Evolutionary conservation across 164 flowering plant genomes (phyloP), one percentile per base, ranked within the genome.

Genomic region (Vitis rotundifolia): DNA sequence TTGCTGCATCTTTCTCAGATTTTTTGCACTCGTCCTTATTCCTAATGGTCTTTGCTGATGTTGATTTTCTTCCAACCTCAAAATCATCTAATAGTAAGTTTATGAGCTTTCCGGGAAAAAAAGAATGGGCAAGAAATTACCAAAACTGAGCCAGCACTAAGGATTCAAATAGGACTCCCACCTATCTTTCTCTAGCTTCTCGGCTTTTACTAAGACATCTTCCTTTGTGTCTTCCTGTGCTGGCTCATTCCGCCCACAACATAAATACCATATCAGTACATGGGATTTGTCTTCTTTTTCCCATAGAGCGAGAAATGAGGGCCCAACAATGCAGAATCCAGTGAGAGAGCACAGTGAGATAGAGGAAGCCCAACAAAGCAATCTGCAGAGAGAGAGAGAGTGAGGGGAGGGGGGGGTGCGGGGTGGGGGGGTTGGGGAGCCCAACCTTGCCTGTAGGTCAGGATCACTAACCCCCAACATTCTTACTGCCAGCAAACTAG

Each of bases 401-500:
- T 0, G 8, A 7, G 16, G 0, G 44, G 9, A 28, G 11, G n/a
- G n/a, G n/a, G n/a, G n/a, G n/a, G n/a, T n/a, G n/a, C n/a, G n/a
- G n/a, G 0, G 26, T 1, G 22, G 0, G 26, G 26, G 26, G 1
- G n/a, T n/a, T n/a, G 26, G 26, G 26, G 26, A 1, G 26, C 26
- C 26, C n/a, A 12, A 79, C 82, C 78, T 76, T 3, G 75, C 66
- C 28, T 58, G 22, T 7, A 79, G 68, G 12, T 79, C 77, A 18
- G 67, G 16, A 71, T 76, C 76, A 9, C 61, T 67, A 61, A 65
- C 63, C 5, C 80, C 82, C 62, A 79, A 73, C 78, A 89, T 83
- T 75, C 97, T 88, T 31, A 89, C 88, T 57, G 99, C 98, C 54
- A 93, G 75, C 67, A 95, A 77, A 67, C 87, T 97, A 10, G 99